A percentile compares a stretch with the other conserved stretches of the same genome.
These are phyloP conservation scores for Geranomyces michiganensis DNA, from an alignment of 192 early-diverging fungal species.

Conservation along the genomic window DNA sequence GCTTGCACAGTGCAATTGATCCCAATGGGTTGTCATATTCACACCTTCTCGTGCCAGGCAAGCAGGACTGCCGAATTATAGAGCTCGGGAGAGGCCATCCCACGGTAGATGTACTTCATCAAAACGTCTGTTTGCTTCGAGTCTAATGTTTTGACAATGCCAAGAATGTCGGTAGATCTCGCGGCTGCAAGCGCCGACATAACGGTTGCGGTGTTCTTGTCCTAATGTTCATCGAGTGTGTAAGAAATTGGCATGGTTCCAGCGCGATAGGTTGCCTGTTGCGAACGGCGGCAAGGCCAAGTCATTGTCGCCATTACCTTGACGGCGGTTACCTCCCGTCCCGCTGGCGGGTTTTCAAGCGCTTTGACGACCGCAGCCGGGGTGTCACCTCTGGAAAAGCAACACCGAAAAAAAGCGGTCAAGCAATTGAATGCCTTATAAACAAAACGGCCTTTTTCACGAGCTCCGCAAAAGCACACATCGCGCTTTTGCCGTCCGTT, in stretches of 20 bases:
- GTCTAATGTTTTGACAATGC: conserved; percentile 61
- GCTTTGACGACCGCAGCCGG: conserved; percentile 38
- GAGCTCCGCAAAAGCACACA: no score
- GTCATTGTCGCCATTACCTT: conserved; percentile 26
- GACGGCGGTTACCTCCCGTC: conserved; percentile 31
- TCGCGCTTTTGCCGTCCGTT: background rate
- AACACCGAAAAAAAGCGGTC: background rate
- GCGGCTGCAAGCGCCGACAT: conserved; percentile 79
- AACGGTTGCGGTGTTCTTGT: conserved; percentile 74
- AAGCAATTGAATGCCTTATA: no score
- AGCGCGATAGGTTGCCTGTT: no score
- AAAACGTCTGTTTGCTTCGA: conserved; percentile 74
- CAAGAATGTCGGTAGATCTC: conserved; percentile 68
- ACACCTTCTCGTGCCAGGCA: conserved; percentile 93
- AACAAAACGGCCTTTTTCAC: no score
- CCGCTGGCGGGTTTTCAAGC: conserved; percentile 46
- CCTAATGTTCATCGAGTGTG: no score
- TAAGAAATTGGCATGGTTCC: no score
- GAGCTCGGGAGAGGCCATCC: conserved; percentile 79
- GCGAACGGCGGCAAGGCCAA: background rate
- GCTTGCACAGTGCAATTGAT: background rate
- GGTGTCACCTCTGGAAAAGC: conserved; percentile 30
- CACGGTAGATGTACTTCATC: conserved; percentile 92
- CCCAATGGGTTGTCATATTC: background rate
- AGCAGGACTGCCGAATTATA: conserved; percentile 84